Evolutionary conservation across 2,329 filamentous ascomycete species (phyloP).

Genomic region (Beauveria medogensis): DNA sequence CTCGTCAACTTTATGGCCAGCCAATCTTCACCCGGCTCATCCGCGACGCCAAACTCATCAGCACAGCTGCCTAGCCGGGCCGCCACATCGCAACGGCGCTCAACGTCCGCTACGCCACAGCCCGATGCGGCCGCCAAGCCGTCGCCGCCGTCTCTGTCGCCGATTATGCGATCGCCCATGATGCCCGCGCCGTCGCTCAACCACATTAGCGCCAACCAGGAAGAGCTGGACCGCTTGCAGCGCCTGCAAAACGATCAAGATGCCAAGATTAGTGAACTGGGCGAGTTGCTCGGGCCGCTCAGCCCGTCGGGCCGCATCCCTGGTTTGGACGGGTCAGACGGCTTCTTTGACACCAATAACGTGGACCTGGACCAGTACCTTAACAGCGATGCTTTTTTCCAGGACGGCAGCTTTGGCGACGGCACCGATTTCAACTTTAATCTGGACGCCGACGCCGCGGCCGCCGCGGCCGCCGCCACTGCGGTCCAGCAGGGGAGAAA

Average conservation of each 20-base stretch:
- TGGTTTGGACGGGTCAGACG: constrained; percentile 43
- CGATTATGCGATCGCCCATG: constrained; percentile 37
- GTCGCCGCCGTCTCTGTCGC: constrained; percentile 36
- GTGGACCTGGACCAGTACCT: constrained; percentile 47
- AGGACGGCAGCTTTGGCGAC: constrained; percentile 32
- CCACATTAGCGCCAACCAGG: constrained; percentile 59
- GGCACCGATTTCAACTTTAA: constrained; percentile 45
- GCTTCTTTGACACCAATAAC: constrained; percentile 28
- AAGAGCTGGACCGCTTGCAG: constrained; percentile 71
- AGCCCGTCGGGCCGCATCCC: constrained; percentile 74
- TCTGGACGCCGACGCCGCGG: constrained; percentile 29
- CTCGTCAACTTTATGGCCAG: constrained; percentile 54
- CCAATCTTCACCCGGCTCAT: constrained; percentile 23
- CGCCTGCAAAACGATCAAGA: constrained; percentile 74
- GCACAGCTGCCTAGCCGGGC: constrained; percentile 12
- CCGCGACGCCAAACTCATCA: constrained; percentile 13
- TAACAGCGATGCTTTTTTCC: constrained; percentile 32
- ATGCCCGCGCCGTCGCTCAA: constrained; percentile 45
- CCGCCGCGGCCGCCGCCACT: constrained; percentile 15
- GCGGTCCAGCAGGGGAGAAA: constrained; percentile 17
- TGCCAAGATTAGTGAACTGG: constrained; percentile 66
- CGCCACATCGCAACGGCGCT: constrained; percentile 15
- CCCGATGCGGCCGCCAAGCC: constrained; percentile 17
- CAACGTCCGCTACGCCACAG: constrained; percentile 14
- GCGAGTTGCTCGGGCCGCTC: constrained; percentile 66